Base-by-base conservation (phyloP, 768 basidiomycete genomes). In the Strobilomyces echinocephalus region DNA sequence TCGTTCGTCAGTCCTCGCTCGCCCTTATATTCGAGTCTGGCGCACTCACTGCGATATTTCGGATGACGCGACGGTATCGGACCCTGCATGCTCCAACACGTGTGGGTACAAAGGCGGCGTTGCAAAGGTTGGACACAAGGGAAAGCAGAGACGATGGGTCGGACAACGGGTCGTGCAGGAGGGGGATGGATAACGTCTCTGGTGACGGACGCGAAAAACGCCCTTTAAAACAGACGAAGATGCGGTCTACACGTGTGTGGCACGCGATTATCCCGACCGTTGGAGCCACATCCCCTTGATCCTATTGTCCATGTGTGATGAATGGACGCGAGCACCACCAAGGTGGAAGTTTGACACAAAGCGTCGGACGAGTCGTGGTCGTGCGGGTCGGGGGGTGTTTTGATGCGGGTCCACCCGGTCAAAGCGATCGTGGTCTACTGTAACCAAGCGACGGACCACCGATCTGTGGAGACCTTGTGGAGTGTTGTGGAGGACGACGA, bases 11-110 rank as follows among this genome's bases (percentile, higher is more conserved):
- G 46, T 12, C 16, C 30, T 31, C 6, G 33, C n/a, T 30, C 10
- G 16, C 24, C 42, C 49, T 42, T 16, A 7, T 21, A 54, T 43
- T 33, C 35, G 34, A 39, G 42, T 20, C 15, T 31, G 53, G 21
- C 11, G 11, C 15, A 69, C 69, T 66, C 48, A 69, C 68, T 69
- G 53, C 69, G 69, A 58, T 68, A 68, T 36, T 61, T 64, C 15
- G 63, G 60, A 34, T 62, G 68, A 39, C 49, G 57, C 36, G 56
- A 50, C 11, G 57, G 39, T 21, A 42, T 33, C 11, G 45, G 44
- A 45, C 39, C 55, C 54, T 56, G 57, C 44, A 26, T 55, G 50
- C 6, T 47, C 46, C 24, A 28, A 40, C 36, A 52, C 41, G 53
- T 38, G 59, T 56, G 44, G 10, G 33, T 15, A 38, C 18, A 30